phyloP scores from a whole-genome alignment of 805 yeast genomes.

The Pichia manshurica region DNA sequence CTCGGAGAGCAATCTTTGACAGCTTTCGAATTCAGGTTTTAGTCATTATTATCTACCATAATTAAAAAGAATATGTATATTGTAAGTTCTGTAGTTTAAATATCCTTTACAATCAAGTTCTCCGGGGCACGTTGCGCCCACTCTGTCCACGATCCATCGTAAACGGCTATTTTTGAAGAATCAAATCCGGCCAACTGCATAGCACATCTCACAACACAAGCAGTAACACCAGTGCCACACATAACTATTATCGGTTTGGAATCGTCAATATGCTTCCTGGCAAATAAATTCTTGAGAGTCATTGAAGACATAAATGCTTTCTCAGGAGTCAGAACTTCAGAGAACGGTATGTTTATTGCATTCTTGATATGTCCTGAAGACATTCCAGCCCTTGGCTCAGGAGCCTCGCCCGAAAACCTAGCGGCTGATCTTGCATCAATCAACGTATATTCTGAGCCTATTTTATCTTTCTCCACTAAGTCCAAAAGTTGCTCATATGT shows the following conservation, averaged over 20 bases:
- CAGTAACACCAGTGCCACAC: constrained; percentile 98
- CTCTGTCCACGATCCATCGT: constrained; percentile 90
- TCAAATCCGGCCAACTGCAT: constrained; percentile 47
- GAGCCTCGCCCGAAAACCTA: constrained; percentile 71
- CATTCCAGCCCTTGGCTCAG: constrained; percentile 87
- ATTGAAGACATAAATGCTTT: constrained; percentile 43
- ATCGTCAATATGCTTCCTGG: constrained; percentile 33
- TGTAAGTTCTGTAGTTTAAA: constrained; percentile 2
- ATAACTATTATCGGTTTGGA: constrained; percentile 69
- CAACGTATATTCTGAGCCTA: constrained; percentile 44
- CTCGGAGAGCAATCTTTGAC: constrained; percentile 9
- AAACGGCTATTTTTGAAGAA: constrained; percentile 45
- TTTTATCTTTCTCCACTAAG: constrained; percentile 45
- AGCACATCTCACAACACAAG: constrained; percentile 79
- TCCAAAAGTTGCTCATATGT: constrained; percentile 60
- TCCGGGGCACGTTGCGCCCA: constrained; percentile 72
- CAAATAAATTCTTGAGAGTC: constrained; percentile 44
- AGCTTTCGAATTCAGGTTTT: constrained; percentile 14
- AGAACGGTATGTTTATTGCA: constrained; percentile 70
- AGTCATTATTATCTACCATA: not conserved
- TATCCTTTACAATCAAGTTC: constrained; percentile 45
- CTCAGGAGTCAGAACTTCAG: constrained; percentile 47
- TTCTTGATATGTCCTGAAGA: constrained; percentile 89
- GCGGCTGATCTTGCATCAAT: constrained; percentile 79
- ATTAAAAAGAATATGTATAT: not conserved